These are phyloP conservation scores for Cylindrotheca fusiformis DNA, from an alignment of 108 stramenopile species.

Conservation along the genomic window DNA sequence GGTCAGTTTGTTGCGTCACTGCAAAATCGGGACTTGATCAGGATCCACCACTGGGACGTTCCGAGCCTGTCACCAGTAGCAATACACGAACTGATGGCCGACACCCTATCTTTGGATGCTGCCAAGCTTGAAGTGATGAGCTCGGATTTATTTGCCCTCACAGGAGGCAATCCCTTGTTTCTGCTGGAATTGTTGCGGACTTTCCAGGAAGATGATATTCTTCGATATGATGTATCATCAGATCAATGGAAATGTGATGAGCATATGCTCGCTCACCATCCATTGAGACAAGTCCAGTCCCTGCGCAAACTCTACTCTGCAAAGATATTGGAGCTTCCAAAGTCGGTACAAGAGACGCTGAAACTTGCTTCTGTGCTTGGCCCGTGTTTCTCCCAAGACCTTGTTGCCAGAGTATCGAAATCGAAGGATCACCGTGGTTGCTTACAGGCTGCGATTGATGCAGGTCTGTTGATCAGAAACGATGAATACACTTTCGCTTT, in stretches of 20 bases:
- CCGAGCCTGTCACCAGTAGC: too few relatives aligned
- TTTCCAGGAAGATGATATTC: neutral
- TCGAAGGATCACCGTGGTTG: neutral
- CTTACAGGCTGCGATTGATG: too few relatives aligned
- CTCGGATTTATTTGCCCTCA: too few relatives aligned
- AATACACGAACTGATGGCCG: too few relatives aligned
- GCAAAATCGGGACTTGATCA: too few relatives aligned
- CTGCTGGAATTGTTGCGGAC: constrained; percentile 8
- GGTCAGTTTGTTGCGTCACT: too few relatives aligned
- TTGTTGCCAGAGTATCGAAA: neutral
- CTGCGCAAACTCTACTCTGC: neutral
- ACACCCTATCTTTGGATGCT: too few relatives aligned
- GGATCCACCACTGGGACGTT: too few relatives aligned
- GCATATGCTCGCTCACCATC: neutral
- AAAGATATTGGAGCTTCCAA: neutral
- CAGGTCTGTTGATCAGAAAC: too few relatives aligned
- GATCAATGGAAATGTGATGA: constrained; percentile 11
- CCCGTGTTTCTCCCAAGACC: neutral
- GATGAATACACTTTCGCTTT: too few relatives aligned
- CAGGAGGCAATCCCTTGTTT: constrained; percentile 16
- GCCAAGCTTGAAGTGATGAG: too few relatives aligned
- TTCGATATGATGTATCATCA: neutral
- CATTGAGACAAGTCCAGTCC: neutral
- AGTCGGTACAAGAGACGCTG: neutral
- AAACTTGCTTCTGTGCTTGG: too few relatives aligned